Percentiles rank a stretch among this genome's conserved stretches.
Evolutionary conservation across 306 rosid species (phyloP).

Genomic region (Ormosia emarginata): DNA sequence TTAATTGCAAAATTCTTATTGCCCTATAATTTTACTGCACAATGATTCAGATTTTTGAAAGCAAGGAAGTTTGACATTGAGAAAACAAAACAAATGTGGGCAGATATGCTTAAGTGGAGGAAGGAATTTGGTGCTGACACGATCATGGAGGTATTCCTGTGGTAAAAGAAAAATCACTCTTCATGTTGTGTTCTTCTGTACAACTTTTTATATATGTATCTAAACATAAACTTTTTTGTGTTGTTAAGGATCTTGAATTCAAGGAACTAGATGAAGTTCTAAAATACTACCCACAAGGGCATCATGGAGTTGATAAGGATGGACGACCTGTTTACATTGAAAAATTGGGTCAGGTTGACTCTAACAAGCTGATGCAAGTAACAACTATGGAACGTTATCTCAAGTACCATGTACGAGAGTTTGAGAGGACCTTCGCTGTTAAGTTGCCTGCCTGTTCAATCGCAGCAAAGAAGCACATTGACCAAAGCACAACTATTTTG

Average conservation of each 20-base stretch:
- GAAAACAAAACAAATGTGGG: slow-evolving; percentile 98
- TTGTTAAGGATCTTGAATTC: slow-evolving; percentile 75
- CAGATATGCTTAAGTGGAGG: slow-evolving; percentile 95
- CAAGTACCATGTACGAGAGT: slow-evolving; percentile 81
- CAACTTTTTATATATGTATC: neutral
- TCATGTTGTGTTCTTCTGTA: neutral
- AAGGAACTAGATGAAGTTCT: slow-evolving; percentile 69
- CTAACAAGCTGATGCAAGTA: slow-evolving; percentile 74
- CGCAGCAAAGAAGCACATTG: slow-evolving; percentile 85
- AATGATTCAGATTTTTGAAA: slow-evolving; percentile 63
- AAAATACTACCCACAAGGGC: slow-evolving; percentile 93
- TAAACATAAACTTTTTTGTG: slow-evolving; percentile 11
- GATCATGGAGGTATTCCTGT: slow-evolving; percentile 70
- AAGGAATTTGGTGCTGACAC: slow-evolving; percentile 86
- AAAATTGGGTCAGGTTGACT: slow-evolving; percentile 80
- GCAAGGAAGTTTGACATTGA: slow-evolving; percentile 93
- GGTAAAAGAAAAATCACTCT: neutral
- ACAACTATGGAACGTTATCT: slow-evolving; percentile 89
- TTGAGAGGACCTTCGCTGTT: slow-evolving; percentile 77
- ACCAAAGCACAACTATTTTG: slow-evolving; percentile 94
- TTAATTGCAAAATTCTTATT: neutral
- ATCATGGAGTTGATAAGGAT: slow-evolving; percentile 91
- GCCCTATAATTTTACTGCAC: neutral
- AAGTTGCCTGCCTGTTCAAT: slow-evolving; percentile 93
- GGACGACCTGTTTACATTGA: slow-evolving; percentile 90